Conservation (phyloP, 1,284 basidiomycete genomes). For the Mycena citricolor region DNA sequence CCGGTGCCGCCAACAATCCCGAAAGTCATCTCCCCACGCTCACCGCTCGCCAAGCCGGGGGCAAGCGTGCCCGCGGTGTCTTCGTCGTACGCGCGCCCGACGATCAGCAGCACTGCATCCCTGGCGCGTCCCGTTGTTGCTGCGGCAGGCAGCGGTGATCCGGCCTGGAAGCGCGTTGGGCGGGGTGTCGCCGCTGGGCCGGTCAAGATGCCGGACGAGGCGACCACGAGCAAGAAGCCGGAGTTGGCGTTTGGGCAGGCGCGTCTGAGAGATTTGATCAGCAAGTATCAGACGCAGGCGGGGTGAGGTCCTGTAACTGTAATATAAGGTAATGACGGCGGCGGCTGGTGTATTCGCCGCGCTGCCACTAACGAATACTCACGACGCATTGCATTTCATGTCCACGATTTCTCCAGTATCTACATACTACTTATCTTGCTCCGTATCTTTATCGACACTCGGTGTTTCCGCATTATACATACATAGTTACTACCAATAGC, state of each 20-base stretch:
- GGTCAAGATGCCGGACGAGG: constrained; percentile 14
- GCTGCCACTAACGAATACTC: no score
- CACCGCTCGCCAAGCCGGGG: constrained; percentile 25
- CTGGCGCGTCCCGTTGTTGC: constrained; percentile 48
- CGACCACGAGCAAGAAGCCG: constrained; percentile 21
- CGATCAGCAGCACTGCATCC: constrained; percentile 71
- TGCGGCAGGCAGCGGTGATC: constrained; percentile 30
- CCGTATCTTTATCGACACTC: no score
- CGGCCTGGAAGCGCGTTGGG: constrained; percentile 18
- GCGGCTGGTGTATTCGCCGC: no score
- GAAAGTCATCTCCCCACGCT: background rate
- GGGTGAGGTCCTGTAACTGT: no score
- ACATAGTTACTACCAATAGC: no score
- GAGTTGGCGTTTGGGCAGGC: constrained; percentile 73
- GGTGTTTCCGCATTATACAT: no score
- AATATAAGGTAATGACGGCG: no score
- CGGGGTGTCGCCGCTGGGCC: no score
- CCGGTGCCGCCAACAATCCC: background rate
- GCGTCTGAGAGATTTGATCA: constrained; percentile 71
- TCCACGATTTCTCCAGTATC: no score
- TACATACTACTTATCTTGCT: no score
- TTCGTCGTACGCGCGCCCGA: constrained; percentile 68
- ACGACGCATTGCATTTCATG: no score
- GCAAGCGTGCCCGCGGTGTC: constrained; percentile 62
- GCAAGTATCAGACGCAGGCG: constrained; percentile 61